Evolutionary conservation across 139 green algal genomes (phyloP), one percentile per base, ranked within the genome.

Genomic region (Micractinium sp.): DNA sequence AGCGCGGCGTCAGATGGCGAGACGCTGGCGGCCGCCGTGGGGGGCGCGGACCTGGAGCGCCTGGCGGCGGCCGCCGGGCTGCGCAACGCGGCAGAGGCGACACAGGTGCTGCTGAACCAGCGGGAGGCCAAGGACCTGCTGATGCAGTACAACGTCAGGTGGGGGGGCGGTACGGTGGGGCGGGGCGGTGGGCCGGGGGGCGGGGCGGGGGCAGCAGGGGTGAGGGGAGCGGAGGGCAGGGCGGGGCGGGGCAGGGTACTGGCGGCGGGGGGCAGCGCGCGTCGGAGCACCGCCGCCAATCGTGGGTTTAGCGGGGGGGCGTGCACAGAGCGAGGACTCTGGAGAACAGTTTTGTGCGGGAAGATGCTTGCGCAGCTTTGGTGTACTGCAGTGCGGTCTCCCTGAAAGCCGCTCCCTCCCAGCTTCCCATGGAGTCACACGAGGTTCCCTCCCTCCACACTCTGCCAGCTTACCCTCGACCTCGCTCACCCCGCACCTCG

Each of bases 121-220:
- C 66, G 80, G 33, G 90, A 90, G 53, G 91, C 91, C 78, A 69
- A 86, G 38, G 87, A 88, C 47, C 79, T 93, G 71, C 63, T 93
- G 71, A 73, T 90, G 80, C 87, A 93, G 69, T 87, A 88, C 80
- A 93, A 93, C 75, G 29, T 91, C 35, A 35, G 90, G 61, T 88
- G 69, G n/a, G 66, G 29, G 31, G 82, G 61, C 33, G 33, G 56
- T 39, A n/a, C 27, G n/a, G 31, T 39, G 73, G 19, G n/a, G 73
- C n/a, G 4, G 63, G 20, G 63, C 22, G 63, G 63, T 71, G 63
- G 20, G 22, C 20, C 63, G 20, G 9, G 20, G 12, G 20, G 18
- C 63, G 2, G 20, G 13, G 63, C 63, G 63, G 63, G 20, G 20
- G 12, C 63, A 25, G 63, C 63, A 29, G 47, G 47, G 5, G 47